Percentiles rank a stretch among this genome's conserved stretches.
These are phyloP conservation scores for Rhizopogon rudus DNA, from an alignment of 768 basidiomycete species.

Conservation along the genomic window DNA sequence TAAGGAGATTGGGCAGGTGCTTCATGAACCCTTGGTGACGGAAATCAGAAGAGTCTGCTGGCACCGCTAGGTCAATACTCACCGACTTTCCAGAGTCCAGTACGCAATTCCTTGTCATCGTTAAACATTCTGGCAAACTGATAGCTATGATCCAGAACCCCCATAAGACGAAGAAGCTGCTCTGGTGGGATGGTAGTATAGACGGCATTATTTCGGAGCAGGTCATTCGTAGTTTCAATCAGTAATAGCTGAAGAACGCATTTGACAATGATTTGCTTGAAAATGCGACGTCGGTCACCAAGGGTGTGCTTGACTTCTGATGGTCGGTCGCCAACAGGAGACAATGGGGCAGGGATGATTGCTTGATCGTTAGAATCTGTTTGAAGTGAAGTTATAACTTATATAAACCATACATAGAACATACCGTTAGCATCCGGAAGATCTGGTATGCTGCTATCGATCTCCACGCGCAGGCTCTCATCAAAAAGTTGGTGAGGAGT, in stretches of 20 bases:
- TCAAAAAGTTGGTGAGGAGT: constrained; percentile 98
- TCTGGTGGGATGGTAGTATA: constrained; percentile 93
- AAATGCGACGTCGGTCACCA: constrained; percentile 74
- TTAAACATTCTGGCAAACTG: constrained; percentile 97
- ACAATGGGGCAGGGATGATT: constrained; percentile 85
- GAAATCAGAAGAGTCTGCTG: not conserved
- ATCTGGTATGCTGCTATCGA: constrained; percentile 56
- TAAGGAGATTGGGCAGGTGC: constrained; percentile 93
- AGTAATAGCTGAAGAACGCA: constrained; percentile 94
- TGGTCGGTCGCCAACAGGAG: constrained; percentile 58
- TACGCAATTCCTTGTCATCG: constrained; percentile 95
- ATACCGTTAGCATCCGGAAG: constrained; percentile 42
- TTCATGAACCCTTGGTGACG: constrained; percentile 88
- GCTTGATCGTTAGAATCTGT: constrained; percentile 61
- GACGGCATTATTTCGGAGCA: constrained; percentile 87
- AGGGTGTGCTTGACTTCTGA: constrained; percentile 51
- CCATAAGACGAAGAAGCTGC: constrained; percentile 90
- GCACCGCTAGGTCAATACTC: constrained; percentile 24
- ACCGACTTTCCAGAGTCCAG: constrained; percentile 99
- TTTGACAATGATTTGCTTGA: constrained; percentile 99
- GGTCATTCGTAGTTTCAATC: constrained; percentile 95
- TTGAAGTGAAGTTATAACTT: constrained; percentile 7
- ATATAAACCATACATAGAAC: not conserved
- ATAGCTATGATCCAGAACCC: constrained; percentile 94
- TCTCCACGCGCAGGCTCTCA: constrained; percentile 81